Percentiles rank a stretch among this genome's conserved stretches.
Conservation (phyloP, 768 basidiomycete species). For the Tricholomella constricta region DNA sequence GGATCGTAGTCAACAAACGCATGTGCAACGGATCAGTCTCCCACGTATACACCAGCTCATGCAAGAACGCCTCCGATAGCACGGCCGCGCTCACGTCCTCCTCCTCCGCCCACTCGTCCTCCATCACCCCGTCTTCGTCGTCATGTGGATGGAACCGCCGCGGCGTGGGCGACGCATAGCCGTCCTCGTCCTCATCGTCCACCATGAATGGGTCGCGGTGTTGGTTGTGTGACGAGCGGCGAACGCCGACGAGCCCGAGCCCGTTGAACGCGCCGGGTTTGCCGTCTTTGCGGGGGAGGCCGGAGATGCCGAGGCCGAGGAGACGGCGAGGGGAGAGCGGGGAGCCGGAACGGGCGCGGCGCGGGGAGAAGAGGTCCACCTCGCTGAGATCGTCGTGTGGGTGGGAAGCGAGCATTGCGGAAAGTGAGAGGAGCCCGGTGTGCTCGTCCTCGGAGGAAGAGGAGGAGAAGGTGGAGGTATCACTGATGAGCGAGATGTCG, state of each 20-base stretch:
- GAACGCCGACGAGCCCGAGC: constrained; percentile 15
- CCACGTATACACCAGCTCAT: constrained; percentile 16
- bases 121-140: not conserved
- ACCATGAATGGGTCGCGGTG: not conserved
- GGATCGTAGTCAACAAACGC: constrained; percentile 9
- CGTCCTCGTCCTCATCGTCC: constrained; percentile 9
- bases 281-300: constrained; percentile 14
- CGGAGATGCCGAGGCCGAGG: constrained; percentile 18
- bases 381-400: not conserved
- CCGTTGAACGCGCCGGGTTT: constrained; percentile 13
- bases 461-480: constrained; percentile 12
- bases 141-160: not conserved
- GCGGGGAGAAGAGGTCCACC: constrained; percentile 13
- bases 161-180: constrained; percentile 12
- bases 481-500: constrained; percentile 13
- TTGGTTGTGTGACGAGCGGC: constrained; percentile 2
- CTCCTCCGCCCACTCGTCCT: not conserved
- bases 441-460: constrained; percentile 11
- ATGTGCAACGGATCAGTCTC: constrained; percentile 10
- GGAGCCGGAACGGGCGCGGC: not conserved
- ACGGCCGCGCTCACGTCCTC: not conserved
- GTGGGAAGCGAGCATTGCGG: not conserved
- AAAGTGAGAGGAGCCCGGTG: not conserved
- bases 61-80: constrained; percentile 13
- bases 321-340: not conserved